Base-by-base conservation (phyloP, 805 yeast genomes). In the Kazachstania viticola region DNA sequence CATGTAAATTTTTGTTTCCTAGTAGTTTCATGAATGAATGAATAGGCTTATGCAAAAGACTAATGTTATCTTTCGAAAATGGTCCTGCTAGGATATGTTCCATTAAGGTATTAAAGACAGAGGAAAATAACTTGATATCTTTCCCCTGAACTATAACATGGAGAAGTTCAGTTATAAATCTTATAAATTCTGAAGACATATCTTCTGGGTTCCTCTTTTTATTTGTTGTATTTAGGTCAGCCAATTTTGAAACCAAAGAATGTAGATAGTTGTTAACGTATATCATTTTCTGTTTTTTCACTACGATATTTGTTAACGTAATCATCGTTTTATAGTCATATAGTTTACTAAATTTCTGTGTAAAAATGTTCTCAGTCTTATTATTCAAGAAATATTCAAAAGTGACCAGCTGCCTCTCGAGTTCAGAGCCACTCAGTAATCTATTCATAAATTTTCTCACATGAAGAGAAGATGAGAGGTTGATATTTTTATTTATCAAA, bases 351-450 rank as follows among this genome's bases (percentile, higher is more conserved):
- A 54, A 49, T 28, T 45, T 47, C 7, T 33, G 26, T 14, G 30
- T 16, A 28, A 41, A 44, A 4, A 36, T 32, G 14, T 36, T 41
- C 12, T 34, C 32, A 11, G 34, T 34, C 5, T 41, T 31, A n/a
- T 6, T 9, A 19, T 42, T 34, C 9, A 51, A 21, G 30, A 49
- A 54, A 15, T 40, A 28, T 30, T 49, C 50, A 28, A 54, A 49
- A 3, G 56, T 45, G 1, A 42, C 54, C 17, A 51, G 28, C 30
- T 46, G 46, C 12, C 31, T 28, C 18, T 54, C 58, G 21, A 44
- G 30, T 28, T 50, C 47, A 5, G 56, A 46, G 3, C 56, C 56
- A 16, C 45, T 43, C 30, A 55, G 32, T 25, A 54, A 24, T 17
- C 44, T 38, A 15, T 26, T 27, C 8, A 33, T 32, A 6, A 50